phyloP scores from a whole-genome alignment of 768 basidiomycete genomes.

The Macrocybe gigantea region DNA sequence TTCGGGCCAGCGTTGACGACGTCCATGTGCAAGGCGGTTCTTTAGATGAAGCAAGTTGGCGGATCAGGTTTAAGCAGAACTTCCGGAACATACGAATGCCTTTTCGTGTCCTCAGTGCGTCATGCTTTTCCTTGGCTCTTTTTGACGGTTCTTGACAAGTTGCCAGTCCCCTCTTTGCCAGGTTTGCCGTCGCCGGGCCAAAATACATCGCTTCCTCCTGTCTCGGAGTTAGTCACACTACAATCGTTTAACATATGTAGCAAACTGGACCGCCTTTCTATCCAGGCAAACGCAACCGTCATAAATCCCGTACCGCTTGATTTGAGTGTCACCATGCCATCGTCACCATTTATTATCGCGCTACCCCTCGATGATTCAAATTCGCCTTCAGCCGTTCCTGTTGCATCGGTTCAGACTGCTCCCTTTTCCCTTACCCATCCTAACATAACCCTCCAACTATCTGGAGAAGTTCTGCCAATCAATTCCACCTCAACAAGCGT shows the following conservation, averaged over 20 bases:
- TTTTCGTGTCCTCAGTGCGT: constrained; percentile 52
- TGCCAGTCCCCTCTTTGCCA: constrained; percentile 56
- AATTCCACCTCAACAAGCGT: constrained; percentile 27
- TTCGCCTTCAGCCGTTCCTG: constrained; percentile 23
- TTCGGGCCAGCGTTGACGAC: constrained; percentile 35
- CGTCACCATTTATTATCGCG: constrained; percentile 58
- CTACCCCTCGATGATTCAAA: constrained; percentile 27
- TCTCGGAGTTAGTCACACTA: constrained; percentile 57
- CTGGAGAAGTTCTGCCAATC: constrained; percentile 54
- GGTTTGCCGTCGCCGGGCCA: constrained; percentile 58
- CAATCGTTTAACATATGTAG: constrained; percentile 44
- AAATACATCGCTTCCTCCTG: constrained; percentile 43
- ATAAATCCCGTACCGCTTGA: constrained; percentile 50
- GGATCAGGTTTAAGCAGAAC: constrained; percentile 28
- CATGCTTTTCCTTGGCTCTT: background rate
- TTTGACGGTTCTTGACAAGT: background rate
- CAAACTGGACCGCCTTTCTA: constrained; percentile 22
- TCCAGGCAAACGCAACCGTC: constrained; percentile 50
- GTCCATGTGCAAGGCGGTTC: constrained; percentile 49
- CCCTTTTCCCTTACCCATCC: constrained; percentile 62
- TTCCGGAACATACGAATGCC: constrained; percentile 39
- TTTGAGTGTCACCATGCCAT: constrained; percentile 45
- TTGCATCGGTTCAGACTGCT: constrained; percentile 49
- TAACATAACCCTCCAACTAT: constrained; percentile 55
- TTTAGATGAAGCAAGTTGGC: constrained; percentile 40